phyloP scores from a whole-genome alignment of 495 filamentous ascomycete genomes.

The Lichenothelia convexa region DNA sequence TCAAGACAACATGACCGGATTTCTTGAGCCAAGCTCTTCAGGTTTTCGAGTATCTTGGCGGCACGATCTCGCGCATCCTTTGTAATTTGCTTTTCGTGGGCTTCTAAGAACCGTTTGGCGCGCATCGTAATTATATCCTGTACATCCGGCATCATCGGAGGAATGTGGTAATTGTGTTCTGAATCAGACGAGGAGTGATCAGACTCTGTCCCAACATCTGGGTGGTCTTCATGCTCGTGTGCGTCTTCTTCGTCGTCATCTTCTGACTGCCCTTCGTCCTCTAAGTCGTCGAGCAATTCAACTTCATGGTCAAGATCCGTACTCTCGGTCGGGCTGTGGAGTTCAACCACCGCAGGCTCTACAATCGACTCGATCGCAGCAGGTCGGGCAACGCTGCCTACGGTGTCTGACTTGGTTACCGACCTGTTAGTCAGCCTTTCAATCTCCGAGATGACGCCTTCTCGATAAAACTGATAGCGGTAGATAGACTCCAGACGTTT shows the following conservation, averaged over 20 bases:
- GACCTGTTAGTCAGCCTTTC: slow-evolving; percentile 46
- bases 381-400: slow-evolving; percentile 11
- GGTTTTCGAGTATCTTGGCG: slow-evolving; percentile 46
- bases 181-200: slow-evolving; percentile 36
- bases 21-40: slow-evolving; percentile 51
- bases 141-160: slow-evolving; percentile 37
- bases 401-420: slow-evolving; percentile 8
- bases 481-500: slow-evolving; percentile 73
- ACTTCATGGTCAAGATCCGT: slow-evolving; percentile 30
- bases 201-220: no score
- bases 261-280: slow-evolving; percentile 39
- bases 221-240: slow-evolving; percentile 35
- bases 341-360: background rate
- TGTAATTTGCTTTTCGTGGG: slow-evolving; percentile 56
- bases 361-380: slow-evolving; percentile 1
- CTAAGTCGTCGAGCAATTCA: slow-evolving; percentile 29
- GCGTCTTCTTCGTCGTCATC: slow-evolving; percentile 41
- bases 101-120: slow-evolving; percentile 65
- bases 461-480: slow-evolving; percentile 89
- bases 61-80: slow-evolving; percentile 62
- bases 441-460: slow-evolving; percentile 90
- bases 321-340: slow-evolving; percentile 22
- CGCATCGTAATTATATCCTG: slow-evolving; percentile 55
- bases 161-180: slow-evolving; percentile 24
- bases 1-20: slow-evolving; percentile 50